Conservation (phyloP, 2,329 filamentous ascomycete genomes). For the Ophiostoma ulmi region DNA sequence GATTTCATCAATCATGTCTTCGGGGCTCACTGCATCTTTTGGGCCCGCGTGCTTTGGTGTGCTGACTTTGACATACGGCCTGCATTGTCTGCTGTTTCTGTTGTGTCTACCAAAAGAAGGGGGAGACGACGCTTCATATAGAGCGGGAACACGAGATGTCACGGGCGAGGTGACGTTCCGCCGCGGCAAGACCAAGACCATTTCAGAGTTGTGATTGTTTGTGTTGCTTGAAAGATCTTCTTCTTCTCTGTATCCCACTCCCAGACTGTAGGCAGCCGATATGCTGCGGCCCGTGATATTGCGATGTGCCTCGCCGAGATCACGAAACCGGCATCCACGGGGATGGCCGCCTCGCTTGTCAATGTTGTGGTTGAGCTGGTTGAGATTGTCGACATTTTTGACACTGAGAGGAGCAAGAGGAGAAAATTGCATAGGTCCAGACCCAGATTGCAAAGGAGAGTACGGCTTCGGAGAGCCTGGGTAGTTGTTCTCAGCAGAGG, state of each 20-base stretch:
- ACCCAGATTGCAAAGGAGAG: not conserved
- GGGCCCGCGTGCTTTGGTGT: not conserved
- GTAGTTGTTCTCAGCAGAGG: not conserved
- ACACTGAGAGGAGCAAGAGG: not conserved
- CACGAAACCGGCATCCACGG: slow-evolving; percentile 36
- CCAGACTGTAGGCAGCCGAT: slow-evolving; percentile 14
- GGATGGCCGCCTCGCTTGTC: slow-evolving; percentile 29
- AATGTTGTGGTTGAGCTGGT: not conserved
- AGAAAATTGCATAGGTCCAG: not conserved
- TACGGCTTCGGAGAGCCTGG: not conserved
- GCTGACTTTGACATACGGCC: not conserved
- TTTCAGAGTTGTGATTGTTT: not conserved
- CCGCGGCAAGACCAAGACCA: slow-evolving; percentile 7
- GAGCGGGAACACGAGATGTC: not conserved
- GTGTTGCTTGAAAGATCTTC: not conserved
- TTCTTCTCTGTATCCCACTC: not conserved
- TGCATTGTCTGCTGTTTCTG: not conserved
- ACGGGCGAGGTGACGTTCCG: slow-evolving; percentile 16
- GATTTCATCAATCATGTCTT: slow-evolving; percentile 19
- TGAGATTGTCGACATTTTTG: slow-evolving; percentile 12
- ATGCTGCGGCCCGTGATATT: slow-evolving; percentile 36
- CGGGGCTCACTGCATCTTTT: not conserved
- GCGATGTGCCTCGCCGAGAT: slow-evolving; percentile 38
- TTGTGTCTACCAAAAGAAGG: not conserved
- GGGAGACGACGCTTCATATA: not conserved